Evolutionary conservation across 768 basidiomycete genomes (phyloP), one percentile per base, ranked within the genome.

Genomic region (Suillus occidentalis): DNA sequence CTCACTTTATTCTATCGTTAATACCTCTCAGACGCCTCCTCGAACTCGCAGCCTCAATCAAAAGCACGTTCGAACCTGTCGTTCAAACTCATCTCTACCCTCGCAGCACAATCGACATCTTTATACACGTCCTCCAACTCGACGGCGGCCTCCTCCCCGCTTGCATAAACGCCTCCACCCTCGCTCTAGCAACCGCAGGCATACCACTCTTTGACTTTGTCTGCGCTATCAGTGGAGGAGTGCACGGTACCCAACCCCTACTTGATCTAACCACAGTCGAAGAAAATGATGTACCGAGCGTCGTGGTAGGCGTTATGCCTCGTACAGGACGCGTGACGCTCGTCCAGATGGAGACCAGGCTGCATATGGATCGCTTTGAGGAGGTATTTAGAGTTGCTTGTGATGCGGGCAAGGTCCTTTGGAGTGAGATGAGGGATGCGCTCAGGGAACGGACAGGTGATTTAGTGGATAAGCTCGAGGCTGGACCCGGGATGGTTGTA

Each of bases 61-160:
- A 94, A 79, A 89, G 93, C 37, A 99, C 97, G 0, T 99, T 99
- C 73, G 97, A 99, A 73, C 95, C 96, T 49, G 94, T 97, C 63
- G 86, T 99, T 28, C 92, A 95, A 74, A 91, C 92, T 8, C 85
- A 84, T 66, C 85, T 99, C 56, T 98, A 97, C 78, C 97, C 97
- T 25, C 89, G 97, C 58, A 92, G 92, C 40, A 89, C 95, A 75
- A 97, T 99, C 75, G 94, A 97, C 78, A 89, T 99, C 66, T 92
- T 89, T 76, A 83, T 99, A 8, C 95, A 97, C 75, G 89, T 99
- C 36, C 80, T 97, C 45, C 93, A 97, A 69, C 92, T 95, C 73
- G 97, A 99, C 71, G 97, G 97, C 47, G 93, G 93, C 0, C 81
- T 98, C 49, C 84, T 98, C 28, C 91, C 93, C 63, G 89, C 96